Evolutionary conservation across 495 filamentous ascomycete genomes (phyloP).

Genomic region (Hypoxylon rickii): DNA sequence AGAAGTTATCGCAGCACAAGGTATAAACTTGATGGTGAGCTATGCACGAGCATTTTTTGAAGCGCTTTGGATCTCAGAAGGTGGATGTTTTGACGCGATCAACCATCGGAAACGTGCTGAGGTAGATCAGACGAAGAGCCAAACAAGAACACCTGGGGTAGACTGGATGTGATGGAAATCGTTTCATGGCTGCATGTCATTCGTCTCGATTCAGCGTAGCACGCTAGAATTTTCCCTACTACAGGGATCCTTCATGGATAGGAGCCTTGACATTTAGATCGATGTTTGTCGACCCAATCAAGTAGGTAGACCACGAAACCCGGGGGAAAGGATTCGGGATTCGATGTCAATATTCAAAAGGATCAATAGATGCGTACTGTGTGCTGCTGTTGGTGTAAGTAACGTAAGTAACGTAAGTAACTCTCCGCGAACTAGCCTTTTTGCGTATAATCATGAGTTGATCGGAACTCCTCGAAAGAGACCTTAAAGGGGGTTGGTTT

Average conservation of each 20-base stretch:
- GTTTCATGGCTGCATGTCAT: conserved; percentile 7
- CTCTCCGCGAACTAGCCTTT: background rate
- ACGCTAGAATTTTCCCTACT: background rate
- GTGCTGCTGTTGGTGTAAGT: background rate
- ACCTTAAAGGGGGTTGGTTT: conserved; percentile 5
- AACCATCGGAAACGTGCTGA: conserved; percentile 20
- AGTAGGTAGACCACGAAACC: conserved; percentile 15
- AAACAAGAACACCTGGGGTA: conserved; percentile 9
- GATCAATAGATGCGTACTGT: conserved; percentile 15
- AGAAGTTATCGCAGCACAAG: conserved; percentile 6
- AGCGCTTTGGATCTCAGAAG: conserved; percentile 17
- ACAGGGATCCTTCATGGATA: conserved; percentile 1
- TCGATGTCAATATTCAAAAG: conserved; percentile 8
- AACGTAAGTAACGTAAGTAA: no score
- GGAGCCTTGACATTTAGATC: conserved; percentile 14
- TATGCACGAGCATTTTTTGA: conserved; percentile 11
- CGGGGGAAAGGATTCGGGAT: conserved; percentile 33
- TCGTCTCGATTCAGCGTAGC: conserved; percentile 11
- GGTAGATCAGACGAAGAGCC: conserved; percentile 13
- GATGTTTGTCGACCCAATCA: conserved; percentile 8
- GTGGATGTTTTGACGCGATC: conserved; percentile 12
- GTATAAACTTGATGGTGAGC: conserved; percentile 1
- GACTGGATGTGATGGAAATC: conserved; percentile 3
- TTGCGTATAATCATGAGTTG: conserved; percentile 6
- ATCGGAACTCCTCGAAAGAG: conserved; percentile 1